Evolutionary conservation across 768 basidiomycete genomes (phyloP), one percentile per base, ranked within the genome.

Genomic region (Stropharia rugosoannulata): DNA sequence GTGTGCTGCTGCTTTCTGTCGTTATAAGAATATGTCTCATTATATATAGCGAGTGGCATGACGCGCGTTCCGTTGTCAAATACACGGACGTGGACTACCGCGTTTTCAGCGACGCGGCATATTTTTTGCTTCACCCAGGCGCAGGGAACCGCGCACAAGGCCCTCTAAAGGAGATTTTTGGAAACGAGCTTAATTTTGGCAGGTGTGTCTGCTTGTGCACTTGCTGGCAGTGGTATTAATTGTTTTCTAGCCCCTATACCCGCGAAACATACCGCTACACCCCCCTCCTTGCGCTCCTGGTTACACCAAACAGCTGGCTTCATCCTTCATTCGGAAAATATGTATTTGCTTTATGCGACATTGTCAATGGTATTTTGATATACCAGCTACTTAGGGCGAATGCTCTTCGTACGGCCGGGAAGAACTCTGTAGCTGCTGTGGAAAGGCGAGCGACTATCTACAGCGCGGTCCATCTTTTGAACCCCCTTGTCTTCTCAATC

Each of bases 71-170:
- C 1, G 69, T 84, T 29, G 86, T 98, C 19, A 95, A 95, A 70
- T 99, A 98, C 68, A 98, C 97, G n/a, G 97, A 99, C 71, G 80
- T 98, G 61, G 97, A 99, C 72, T 98, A 98, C 71, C 82, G 85
- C 37, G 96, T 99, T 62, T 97, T 98, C 76, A 90, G 83, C 44
- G 96, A 98, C 69, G 97, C 97, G 4, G 86, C 94, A 1, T 75
- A 73, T 40, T 93, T 91, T 66, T 65, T 92, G 32, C 68, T 83
- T 25, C 64, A 76, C 44, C 81, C 86, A 37, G 62, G 71, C n/a
- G 67, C 76, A 39, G 68, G 58, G 9, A 88, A 87, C 63, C 60
- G 58, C 19, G 91, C 88, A 16, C 77, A 79, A 58, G 95, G 94
- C 9, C 78, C 83, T 27, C 62, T 89, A 42, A 75, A 73, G 18